A percentile compares a stretch with the other conserved stretches of the same genome.
Evolutionary conservation across 2,329 filamentous ascomycete species (phyloP).

Genomic region (Pseudogymnoascus verrucosus): DNA sequence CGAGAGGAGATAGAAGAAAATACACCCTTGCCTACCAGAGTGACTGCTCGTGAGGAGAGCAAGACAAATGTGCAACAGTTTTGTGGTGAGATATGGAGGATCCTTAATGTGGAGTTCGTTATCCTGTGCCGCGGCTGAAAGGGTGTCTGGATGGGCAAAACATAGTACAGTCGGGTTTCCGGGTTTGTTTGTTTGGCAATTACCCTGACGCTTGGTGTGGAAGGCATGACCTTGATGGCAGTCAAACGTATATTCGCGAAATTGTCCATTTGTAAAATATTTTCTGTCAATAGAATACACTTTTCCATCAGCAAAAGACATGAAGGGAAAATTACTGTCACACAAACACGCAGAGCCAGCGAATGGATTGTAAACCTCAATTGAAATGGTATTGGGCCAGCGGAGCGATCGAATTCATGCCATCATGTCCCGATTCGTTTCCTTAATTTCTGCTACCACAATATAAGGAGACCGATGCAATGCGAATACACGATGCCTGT

Average conservation of each 20-base stretch:
- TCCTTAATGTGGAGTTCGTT: background rate
- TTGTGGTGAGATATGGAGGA: background rate
- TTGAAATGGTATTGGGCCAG: constrained; percentile 15
- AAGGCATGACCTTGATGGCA: background rate
- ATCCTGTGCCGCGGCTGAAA: background rate
- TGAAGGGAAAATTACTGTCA: background rate
- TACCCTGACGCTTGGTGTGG: background rate
- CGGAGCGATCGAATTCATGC: constrained; percentile 14
- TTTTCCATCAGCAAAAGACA: background rate
- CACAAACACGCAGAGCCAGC: constrained; percentile 1
- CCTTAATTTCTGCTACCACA: constrained; percentile 12
- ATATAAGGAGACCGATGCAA: constrained; percentile 21
- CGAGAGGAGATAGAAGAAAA: background rate
- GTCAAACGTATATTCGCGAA: background rate
- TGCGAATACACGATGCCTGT: constrained; percentile 25
- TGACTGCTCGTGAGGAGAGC: background rate
- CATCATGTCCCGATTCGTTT: constrained; percentile 14
- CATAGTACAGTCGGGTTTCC: background rate
- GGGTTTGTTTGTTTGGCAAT: background rate
- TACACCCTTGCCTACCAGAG: background rate
- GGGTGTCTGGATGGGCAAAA: background rate
- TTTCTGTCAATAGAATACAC: background rate
- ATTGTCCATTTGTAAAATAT: background rate
- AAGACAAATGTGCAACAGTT: background rate
- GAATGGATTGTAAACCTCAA: constrained; percentile 9